Evolutionary conservation across 2,329 filamentous ascomycete species (phyloP).

Genomic region (Ophiocordyceps sinensis): DNA sequence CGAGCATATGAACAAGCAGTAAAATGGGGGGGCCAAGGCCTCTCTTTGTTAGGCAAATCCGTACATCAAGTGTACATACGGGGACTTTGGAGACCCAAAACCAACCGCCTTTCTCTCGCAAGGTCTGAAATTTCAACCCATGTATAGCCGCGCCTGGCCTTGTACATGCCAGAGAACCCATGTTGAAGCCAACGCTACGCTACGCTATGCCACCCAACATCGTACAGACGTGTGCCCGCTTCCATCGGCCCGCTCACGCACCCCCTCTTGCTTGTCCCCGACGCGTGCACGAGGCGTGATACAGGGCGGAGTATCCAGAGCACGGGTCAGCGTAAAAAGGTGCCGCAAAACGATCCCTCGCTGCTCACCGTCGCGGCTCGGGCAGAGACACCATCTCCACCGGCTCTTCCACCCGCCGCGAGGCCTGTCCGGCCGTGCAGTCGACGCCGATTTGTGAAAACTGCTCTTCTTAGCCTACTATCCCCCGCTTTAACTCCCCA

Average conservation of each 20-base stretch:
- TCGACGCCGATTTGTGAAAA: conserved; percentile 3
- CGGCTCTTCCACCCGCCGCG: conserved; percentile 8
- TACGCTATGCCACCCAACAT: conserved; percentile 16
- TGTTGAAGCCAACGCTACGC: conserved; percentile 16
- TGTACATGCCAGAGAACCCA: not conserved
- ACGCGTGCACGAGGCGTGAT: too few relatives aligned
- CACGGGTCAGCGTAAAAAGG: not conserved
- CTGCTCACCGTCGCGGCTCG: not conserved
- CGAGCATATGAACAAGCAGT: conserved; percentile 26
- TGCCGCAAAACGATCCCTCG: not conserved
- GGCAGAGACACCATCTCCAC: conserved; percentile 13
- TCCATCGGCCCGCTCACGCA: too few relatives aligned
- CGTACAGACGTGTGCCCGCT: too few relatives aligned
- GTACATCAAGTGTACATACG: too few relatives aligned
- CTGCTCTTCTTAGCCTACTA: conserved; percentile 15
- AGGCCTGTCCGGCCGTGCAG: conserved; percentile 2
- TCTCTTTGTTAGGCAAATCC: too few relatives aligned
- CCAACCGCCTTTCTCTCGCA: too few relatives aligned
- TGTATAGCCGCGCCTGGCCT: too few relatives aligned
- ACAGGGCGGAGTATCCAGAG: not conserved
- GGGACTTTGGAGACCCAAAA: too few relatives aligned
- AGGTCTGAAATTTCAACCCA: too few relatives aligned
- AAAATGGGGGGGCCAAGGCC: conserved; percentile 1
- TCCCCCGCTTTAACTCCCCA: conserved; percentile 23
- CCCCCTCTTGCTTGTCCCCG: too few relatives aligned